Percentiles rank a stretch among this genome's conserved stretches.
These are phyloP conservation scores for Penicillium canescens DNA, from an alignment of 495 filamentous ascomycete species.

Conservation along the genomic window DNA sequence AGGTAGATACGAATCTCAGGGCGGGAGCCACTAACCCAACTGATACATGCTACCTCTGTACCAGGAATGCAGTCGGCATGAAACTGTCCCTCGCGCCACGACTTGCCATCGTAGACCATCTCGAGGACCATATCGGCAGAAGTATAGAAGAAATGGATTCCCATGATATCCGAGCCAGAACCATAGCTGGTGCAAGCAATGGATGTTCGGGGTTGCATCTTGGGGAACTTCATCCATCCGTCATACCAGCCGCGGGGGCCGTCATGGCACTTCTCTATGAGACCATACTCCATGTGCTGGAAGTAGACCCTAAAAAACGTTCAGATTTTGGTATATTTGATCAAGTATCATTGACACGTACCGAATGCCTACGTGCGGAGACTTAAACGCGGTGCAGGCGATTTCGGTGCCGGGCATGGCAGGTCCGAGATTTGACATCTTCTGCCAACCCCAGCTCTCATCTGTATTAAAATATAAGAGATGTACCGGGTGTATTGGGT, in stretches of 20 bases:
- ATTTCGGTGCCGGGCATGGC: conserved; percentile 16
- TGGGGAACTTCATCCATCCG: conserved; percentile 1
- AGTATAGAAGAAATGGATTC: conserved; percentile 13
- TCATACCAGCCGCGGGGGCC: conserved; percentile 18
- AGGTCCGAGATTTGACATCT: conserved; percentile 13
- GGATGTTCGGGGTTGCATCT: not conserved
- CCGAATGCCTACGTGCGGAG: not conserved
- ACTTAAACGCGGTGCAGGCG: conserved; percentile 9
- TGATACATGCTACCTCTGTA: conserved; percentile 10
- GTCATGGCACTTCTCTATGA: conserved; percentile 15
- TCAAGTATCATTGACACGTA: not conserved
- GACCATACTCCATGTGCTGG: conserved; percentile 1
- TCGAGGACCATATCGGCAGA: conserved; percentile 1
- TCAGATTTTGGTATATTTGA: not conserved
- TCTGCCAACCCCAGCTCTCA: conserved; percentile 9
- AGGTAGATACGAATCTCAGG: conserved; percentile 17
- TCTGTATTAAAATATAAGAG: not conserved
- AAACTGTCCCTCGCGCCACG: conserved; percentile 6
- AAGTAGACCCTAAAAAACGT: conserved; percentile 9
- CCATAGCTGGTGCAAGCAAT: conserved; percentile 17
- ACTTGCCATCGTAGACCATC: conserved; percentile 8
- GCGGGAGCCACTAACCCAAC: conserved; percentile 9
- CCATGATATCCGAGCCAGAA: not conserved
- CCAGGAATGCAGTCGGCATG: conserved; percentile 12
- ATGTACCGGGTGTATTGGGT: not conserved